Percentiles rank a stretch among this genome's conserved stretches.
Evolutionary conservation across 768 basidiomycete genomes (phyloP).

Genomic region (Termitomyces sp.): DNA sequence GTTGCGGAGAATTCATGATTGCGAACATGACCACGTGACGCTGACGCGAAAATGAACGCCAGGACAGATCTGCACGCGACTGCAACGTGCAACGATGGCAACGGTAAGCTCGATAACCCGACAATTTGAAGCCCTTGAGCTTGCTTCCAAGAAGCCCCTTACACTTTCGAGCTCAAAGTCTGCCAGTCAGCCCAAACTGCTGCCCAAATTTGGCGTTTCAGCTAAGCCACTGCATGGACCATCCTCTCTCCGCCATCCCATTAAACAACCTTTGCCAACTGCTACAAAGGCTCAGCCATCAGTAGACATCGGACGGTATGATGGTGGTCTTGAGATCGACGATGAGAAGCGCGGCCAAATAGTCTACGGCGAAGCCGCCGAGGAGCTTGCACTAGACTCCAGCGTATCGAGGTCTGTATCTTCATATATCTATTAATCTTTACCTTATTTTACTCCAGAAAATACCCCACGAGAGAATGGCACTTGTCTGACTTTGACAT

Average conservation of each 20-base stretch:
- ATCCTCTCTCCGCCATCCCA: slow-evolving; percentile 39
- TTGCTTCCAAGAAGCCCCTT: slow-evolving; percentile 44
- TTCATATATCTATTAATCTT: not conserved
- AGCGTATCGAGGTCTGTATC: slow-evolving; percentile 52
- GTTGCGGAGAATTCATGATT: not conserved
- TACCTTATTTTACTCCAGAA: slow-evolving; percentile 26
- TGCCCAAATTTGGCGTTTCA: slow-evolving; percentile 67
- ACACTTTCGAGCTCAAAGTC: slow-evolving; percentile 42
- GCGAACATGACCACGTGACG: slow-evolving; percentile 7
- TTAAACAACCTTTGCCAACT: slow-evolving; percentile 6
- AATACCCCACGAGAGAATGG: slow-evolving; percentile 79
- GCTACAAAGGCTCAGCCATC: slow-evolving; percentile 23
- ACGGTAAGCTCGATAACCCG: slow-evolving; percentile 57
- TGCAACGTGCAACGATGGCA: slow-evolving; percentile 21
- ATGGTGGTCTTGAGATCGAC: slow-evolving; percentile 94
- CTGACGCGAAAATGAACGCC: slow-evolving; percentile 5
- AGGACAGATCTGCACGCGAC: not conserved
- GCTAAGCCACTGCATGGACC: slow-evolving; percentile 29
- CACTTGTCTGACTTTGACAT: slow-evolving; percentile 85
- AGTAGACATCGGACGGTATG: slow-evolving; percentile 86
- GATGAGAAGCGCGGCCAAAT: slow-evolving; percentile 73
- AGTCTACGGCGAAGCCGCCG: slow-evolving; percentile 73
- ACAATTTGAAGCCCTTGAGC: slow-evolving; percentile 66
- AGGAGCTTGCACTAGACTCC: slow-evolving; percentile 81
- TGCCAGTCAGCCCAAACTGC: slow-evolving; percentile 58